Conservation (phyloP, 2,329 filamentous ascomycete genomes). For the Penicillium sp. region DNA sequence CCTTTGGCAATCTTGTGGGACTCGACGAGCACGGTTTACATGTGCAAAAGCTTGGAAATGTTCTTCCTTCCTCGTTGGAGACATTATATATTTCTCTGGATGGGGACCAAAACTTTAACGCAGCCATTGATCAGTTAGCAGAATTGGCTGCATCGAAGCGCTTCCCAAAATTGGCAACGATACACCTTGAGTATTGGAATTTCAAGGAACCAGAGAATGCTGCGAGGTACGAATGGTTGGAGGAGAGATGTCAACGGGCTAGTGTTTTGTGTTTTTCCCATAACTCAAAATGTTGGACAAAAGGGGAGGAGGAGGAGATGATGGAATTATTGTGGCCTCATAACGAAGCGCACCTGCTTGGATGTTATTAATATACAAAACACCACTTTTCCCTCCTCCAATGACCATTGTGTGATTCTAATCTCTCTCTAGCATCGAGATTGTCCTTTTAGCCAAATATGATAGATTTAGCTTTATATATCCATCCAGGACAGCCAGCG, state of each 20-base stretch:
- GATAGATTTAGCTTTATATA: too few species aligned
- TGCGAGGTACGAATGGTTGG: not conserved
- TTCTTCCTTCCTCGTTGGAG: not conserved
- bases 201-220: not conserved
- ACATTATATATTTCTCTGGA: not conserved
- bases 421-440: too few species aligned
- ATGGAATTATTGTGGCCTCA: not conserved
- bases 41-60: not conserved
- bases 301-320: not conserved
- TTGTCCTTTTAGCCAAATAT: too few species aligned
- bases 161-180: not conserved
- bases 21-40: not conserved
- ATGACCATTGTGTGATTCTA: too few species aligned
- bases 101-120: not conserved
- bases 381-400: too few species aligned
- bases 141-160: not conserved
- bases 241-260: not conserved
- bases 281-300: not conserved
- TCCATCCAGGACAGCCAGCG: too few species aligned
- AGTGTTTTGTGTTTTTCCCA: not conserved
- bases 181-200: not conserved
- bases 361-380: not conserved
- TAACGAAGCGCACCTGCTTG: not conserved
- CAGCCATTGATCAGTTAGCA: not conserved
- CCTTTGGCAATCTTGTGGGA: not conserved